These are phyloP conservation scores for Aspergillus sp. DNA, from an alignment of 2,329 filamentous ascomycete species.

Conservation along the genomic window DNA sequence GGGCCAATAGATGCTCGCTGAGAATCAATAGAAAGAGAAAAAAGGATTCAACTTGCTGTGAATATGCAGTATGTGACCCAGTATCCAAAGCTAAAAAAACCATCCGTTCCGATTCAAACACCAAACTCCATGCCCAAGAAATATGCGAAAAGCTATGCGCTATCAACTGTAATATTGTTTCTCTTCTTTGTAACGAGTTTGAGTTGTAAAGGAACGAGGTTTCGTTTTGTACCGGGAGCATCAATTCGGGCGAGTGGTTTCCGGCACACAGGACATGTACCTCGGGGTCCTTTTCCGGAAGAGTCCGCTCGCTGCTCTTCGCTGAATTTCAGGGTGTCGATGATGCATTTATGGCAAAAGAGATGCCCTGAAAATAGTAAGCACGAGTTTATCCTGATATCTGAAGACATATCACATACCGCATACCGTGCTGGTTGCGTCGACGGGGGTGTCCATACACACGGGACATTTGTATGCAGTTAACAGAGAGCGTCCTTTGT, in stretches of 20 bases:
- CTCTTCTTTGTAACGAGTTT: constrained; percentile 30
- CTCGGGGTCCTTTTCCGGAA: constrained; percentile 26
- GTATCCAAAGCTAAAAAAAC: too few species aligned
- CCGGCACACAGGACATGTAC: constrained; percentile 43
- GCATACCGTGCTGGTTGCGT: constrained; percentile 57
- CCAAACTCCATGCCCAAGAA: too few species aligned
- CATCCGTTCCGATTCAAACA: too few species aligned
- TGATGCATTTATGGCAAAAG: constrained; percentile 61
- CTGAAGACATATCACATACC: constrained; percentile 42
- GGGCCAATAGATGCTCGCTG: too few species aligned
- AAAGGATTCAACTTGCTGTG: too few species aligned
- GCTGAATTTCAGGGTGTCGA: constrained; percentile 54
- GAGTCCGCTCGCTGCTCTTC: constrained; percentile 43
- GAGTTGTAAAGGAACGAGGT: constrained; percentile 34
- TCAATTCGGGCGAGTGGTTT: constrained; percentile 36
- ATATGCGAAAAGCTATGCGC: neutral
- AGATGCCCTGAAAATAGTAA: constrained; percentile 48
- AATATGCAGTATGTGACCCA: too few species aligned
- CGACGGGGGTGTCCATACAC: constrained; percentile 58
- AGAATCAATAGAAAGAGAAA: too few species aligned
- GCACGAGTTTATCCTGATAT: neutral
- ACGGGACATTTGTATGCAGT: constrained; percentile 56
- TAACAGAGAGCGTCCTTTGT: constrained; percentile 32
- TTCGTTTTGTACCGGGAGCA: constrained; percentile 26
- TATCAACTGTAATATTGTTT: neutral